Base-by-base conservation (phyloP, 257 asterid genomes). In the Perilla frutescens region DNA sequence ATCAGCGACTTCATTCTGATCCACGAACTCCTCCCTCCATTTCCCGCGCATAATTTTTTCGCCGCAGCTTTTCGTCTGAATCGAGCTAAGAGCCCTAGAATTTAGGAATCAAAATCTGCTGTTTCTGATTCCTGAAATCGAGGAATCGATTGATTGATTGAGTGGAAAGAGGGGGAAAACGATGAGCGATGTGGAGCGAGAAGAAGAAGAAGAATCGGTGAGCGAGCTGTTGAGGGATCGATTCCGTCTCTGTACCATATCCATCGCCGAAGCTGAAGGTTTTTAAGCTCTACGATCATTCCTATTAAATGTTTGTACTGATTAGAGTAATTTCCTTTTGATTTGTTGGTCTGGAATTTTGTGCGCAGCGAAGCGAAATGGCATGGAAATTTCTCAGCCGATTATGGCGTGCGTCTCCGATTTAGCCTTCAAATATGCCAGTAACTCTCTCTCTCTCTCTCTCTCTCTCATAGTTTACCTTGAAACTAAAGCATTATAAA, bases 241-340 rank as follows among this genome's bases (percentile, higher is more conserved):
- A 79, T 92, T 95, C 65, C 91, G 98, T 11, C 90, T 92, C 68
- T 84, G 85, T 79, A 83, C 97, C 41, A 87, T 92, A 79, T 71
- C 91, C 73, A 83, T 92, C 66, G 96, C 97, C 60, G 96, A 95
- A 71, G 86, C 90, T 58, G 91, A 92, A 90, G 97, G 97, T 90
- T 40, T 34, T 77, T 61, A 8, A 55, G 73, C 61, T 41, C 29
- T 57, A 6, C 40, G 4, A 62, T 62, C 32, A 26, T 14, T 20
- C 8, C 4, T 15, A 3, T 65, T 20, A 1, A 31, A 13, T 63
- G 39, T 8, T 41, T 72, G 1, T 2, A 41, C 64, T 49, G 1
- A 15, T 29, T 51, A 12, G 20, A 6, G 39, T n/a, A 6, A 54
- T 66, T 51, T 62, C 2, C 4, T 48, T 20, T 34, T 44, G 7